Evolutionary conservation across 192 early-diverging fungal genomes (phyloP).

Genomic region (Entrophospora sp.): DNA sequence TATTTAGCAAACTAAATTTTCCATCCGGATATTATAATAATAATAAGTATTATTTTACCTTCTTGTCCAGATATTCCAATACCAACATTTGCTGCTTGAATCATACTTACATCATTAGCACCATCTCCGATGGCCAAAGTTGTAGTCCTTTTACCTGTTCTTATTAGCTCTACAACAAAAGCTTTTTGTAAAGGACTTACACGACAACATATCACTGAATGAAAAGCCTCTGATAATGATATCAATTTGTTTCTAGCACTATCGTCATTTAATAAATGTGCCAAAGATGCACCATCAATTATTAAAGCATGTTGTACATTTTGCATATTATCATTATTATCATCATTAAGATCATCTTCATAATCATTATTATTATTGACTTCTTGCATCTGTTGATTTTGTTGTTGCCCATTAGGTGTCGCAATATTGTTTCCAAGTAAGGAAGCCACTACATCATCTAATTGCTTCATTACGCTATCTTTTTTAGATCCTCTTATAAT

Average conservation of each 20-base stretch:
- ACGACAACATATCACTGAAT: conserved; percentile 88
- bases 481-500: conserved; percentile 32
- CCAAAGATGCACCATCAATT: conserved; percentile 64
- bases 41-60: too few species aligned
- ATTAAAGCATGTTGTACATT: conserved; percentile 54
- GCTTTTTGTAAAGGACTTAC: conserved; percentile 93
- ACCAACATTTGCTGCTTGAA: too few species aligned
- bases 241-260: conserved; percentile 49
- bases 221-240: conserved; percentile 60
- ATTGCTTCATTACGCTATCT: conserved; percentile 18
- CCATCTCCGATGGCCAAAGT: conserved; percentile 67
- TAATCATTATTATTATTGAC: too few species aligned
- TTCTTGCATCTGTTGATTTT: too few species aligned
- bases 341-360: too few species aligned
- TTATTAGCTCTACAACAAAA: conserved; percentile 80
- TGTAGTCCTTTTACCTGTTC: conserved; percentile 59
- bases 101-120: conserved; percentile 93
- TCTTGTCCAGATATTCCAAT: conserved; percentile 72
- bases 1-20: neutral
- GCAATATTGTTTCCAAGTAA: conserved; percentile 15
- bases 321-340: neutral
- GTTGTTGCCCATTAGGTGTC: too few species aligned
- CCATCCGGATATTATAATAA: too few species aligned
- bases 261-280: conserved; percentile 40
- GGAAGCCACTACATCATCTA: conserved; percentile 25